These are phyloP conservation scores for Bruguiera sexangula DNA, from an alignment of 345 rosid genomes.

Conservation along the genomic window DNA sequence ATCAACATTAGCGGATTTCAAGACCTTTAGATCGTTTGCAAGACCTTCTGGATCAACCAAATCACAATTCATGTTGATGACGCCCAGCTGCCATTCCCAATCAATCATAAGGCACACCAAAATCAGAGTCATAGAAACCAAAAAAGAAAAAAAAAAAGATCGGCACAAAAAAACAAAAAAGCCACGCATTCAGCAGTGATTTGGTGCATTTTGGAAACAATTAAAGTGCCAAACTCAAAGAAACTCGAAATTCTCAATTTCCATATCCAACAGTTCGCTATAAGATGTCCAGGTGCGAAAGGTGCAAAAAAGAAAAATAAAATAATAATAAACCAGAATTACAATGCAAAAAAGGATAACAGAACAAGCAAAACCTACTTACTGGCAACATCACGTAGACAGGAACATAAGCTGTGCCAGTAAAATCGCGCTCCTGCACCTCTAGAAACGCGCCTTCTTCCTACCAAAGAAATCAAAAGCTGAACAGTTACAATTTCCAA, in stretches of 20 bases:
- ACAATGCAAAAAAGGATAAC: not conserved
- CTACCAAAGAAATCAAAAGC: constrained; percentile 31
- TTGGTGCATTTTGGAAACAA: constrained; percentile 1
- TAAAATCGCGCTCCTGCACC: constrained; percentile 67
- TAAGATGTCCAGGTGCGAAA: no score
- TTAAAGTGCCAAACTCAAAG: not conserved
- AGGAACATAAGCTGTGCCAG: constrained; percentile 79
- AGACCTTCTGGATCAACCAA: constrained; percentile 80
- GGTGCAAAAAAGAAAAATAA: not conserved
- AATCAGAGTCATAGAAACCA: not conserved
- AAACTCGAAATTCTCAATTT: no score
- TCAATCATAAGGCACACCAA: not conserved
- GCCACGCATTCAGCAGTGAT: no score
- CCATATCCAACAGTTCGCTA: no score
- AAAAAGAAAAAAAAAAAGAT: not conserved
- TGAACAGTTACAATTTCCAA: not conserved
- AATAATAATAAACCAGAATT: not conserved
- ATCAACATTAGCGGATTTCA: constrained; percentile 74
- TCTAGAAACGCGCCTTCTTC: constrained; percentile 39
- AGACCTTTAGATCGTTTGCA: constrained; percentile 55
- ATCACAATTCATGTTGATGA: constrained; percentile 80
- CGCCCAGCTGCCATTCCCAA: constrained; percentile 58
- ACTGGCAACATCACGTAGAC: constrained; percentile 95
- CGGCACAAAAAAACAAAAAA: no score
- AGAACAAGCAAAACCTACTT: constrained; percentile 25